phyloP scores from a whole-genome alignment of 169 alveolate species.

The Plasmodium berghei region DNA sequence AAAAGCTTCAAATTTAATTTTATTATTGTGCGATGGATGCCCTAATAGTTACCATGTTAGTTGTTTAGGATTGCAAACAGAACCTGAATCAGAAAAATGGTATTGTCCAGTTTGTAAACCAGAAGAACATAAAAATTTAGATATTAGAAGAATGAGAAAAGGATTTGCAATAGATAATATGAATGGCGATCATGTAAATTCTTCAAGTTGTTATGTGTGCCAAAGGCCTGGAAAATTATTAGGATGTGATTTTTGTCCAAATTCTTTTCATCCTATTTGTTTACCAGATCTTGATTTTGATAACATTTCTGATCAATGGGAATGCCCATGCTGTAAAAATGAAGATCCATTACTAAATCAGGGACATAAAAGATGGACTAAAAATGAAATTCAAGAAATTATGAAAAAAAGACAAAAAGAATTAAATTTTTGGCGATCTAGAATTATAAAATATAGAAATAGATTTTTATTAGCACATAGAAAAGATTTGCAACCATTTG shows the following conservation, averaged over 20 bases:
- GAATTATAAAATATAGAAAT: conserved; percentile 86
- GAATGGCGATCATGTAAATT: conserved; percentile 87
- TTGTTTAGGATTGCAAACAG: conserved; percentile 89
- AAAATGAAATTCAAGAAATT: conserved; percentile 87
- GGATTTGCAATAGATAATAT: conserved; percentile 81
- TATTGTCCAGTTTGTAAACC: conserved; percentile 92
- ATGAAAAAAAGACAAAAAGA: conserved; percentile 88
- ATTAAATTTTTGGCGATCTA: conserved; percentile 84
- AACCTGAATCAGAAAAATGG: conserved; percentile 91
- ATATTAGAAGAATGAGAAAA: conserved; percentile 83
- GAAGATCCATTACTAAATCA: conserved; percentile 91
- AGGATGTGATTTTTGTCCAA: conserved; percentile 93
- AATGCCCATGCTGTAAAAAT: conserved; percentile 92
- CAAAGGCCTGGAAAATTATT: conserved; percentile 91
- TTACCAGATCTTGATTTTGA: conserved; percentile 89
- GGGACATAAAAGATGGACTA: conserved; percentile 92
- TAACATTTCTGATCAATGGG: conserved; percentile 91
- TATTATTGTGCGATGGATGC: conserved; percentile 93
- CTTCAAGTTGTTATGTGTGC: conserved; percentile 91
- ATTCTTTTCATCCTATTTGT: conserved; percentile 92
- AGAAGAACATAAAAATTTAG: conserved; percentile 86
- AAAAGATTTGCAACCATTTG: conserved; percentile 87
- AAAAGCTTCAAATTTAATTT: conserved; percentile 82
- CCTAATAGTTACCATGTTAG: conserved; percentile 91
- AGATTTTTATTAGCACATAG: conserved; percentile 88